Evolutionary conservation across 768 basidiomycete species (phyloP).

Genomic region (Boletus tomentosulus): DNA sequence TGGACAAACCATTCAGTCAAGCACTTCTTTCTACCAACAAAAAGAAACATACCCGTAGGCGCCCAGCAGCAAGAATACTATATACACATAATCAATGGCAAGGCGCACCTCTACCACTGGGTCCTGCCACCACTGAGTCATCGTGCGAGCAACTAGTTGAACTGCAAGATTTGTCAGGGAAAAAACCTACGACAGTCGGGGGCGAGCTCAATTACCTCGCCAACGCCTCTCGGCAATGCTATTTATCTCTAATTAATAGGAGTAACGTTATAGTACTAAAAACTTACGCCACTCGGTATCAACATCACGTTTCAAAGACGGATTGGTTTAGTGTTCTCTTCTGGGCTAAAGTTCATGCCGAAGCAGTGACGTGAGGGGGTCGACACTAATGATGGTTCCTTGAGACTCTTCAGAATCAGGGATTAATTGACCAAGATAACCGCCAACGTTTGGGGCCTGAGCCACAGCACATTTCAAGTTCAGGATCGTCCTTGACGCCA

Average conservation of each 20-base stretch:
- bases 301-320: background rate
- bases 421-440: background rate
- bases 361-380: background rate
- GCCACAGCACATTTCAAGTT: background rate
- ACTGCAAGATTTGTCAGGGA: background rate
- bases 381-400: background rate
- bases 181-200: background rate
- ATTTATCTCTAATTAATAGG: background rate
- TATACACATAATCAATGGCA: background rate
- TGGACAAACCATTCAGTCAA: background rate
- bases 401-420: background rate
- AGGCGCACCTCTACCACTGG: conserved; percentile 4
- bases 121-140: conserved; percentile 19
- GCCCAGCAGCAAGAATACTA: conserved; percentile 13
- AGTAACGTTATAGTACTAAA: background rate
- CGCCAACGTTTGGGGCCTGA: background rate
- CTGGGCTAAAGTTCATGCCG: background rate
- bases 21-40: background rate
- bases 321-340: background rate
- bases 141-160: background rate
- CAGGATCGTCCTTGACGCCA: background rate
- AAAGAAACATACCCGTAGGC: conserved; percentile 13
- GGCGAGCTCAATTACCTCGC: background rate
- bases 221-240: background rate
- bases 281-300: background rate